Evolutionary conservation across 1,284 basidiomycete genomes (phyloP).

Genomic region (Phlebopus sp.): DNA sequence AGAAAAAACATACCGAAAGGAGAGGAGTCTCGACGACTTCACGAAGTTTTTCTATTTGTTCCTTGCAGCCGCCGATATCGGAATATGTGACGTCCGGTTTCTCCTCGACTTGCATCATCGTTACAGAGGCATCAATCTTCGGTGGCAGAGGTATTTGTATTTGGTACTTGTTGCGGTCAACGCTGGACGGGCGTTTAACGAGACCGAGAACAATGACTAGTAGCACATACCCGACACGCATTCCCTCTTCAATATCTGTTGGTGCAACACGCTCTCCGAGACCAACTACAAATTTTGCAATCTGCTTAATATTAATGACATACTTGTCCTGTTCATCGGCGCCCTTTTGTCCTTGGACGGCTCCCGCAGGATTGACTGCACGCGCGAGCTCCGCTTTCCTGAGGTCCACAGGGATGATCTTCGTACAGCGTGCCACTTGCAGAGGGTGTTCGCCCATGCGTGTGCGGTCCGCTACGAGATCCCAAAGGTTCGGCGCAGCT

Average conservation of each 20-base stretch:
- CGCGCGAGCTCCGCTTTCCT: constrained; percentile 70
- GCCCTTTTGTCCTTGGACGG: constrained; percentile 80
- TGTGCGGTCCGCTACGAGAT: constrained; percentile 83
- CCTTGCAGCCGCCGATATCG: constrained; percentile 98
- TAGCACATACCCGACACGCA: constrained; percentile 92
- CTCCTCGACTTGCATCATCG: constrained; percentile 99
- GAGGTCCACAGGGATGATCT: constrained; percentile 88
- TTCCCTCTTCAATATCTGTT: constrained; percentile 99
- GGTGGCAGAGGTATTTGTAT: constrained; percentile 99
- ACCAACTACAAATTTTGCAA: constrained; percentile 99
- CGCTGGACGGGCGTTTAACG: constrained; percentile 40
- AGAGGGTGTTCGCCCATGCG: constrained; percentile 93
- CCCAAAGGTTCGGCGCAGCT: constrained; percentile 96
- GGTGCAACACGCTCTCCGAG: constrained; percentile 95
- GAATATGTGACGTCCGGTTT: constrained; percentile 99
- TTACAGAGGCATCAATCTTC: constrained; percentile 98
- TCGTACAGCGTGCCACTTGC: constrained; percentile 97
- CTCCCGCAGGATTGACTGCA: constrained; percentile 69
- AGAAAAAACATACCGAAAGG: constrained; percentile 67
- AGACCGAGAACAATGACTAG: neutral
- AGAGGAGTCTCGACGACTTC: constrained; percentile 99
- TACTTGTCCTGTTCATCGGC: constrained; percentile 99
- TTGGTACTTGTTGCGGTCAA: constrained; percentile 95
- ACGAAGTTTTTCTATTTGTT: constrained; percentile 98
- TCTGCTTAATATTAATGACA: constrained; percentile 99